phyloP scores from a whole-genome alignment of 2,329 filamentous ascomycete genomes.

The Trichoderma aggressivum region DNA sequence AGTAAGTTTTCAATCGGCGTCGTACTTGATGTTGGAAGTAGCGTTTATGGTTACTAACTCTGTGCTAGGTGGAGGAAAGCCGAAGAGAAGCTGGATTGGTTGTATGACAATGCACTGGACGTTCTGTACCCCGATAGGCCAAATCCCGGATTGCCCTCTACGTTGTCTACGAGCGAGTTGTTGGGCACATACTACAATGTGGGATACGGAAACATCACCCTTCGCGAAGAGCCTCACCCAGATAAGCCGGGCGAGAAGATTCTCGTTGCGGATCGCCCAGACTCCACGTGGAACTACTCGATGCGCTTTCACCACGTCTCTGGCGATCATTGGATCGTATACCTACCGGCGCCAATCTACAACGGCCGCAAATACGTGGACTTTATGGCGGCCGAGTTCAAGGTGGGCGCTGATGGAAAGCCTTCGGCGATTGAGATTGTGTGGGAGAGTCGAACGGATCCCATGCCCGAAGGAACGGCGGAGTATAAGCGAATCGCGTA shows the following conservation, averaged over 20 bases:
- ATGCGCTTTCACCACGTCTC: constrained; percentile 29
- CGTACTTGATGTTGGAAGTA: not conserved
- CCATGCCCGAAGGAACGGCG: constrained; percentile 19
- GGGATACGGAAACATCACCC: constrained; percentile 35
- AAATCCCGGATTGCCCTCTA: constrained; percentile 33
- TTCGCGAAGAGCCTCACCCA: constrained; percentile 22
- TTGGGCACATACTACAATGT: constrained; percentile 44
- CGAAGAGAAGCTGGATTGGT: not conserved
- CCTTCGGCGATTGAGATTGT: constrained; percentile 10
- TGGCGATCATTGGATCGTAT: constrained; percentile 29
- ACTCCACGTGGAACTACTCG: constrained; percentile 26
- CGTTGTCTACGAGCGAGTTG: constrained; percentile 33
- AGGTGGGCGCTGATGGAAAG: constrained; percentile 11
- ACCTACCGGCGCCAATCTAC: not conserved
- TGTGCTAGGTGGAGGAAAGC: constrained; percentile 1
- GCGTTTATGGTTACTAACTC: not conserved
- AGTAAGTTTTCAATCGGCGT: constrained; percentile 22
- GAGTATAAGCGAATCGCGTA: constrained; percentile 19
- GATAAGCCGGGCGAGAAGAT: constrained; percentile 20
- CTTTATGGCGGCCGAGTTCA: constrained; percentile 21
- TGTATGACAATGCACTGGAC: constrained; percentile 33
- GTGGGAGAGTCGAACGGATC: not conserved
- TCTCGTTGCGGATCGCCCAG: constrained; percentile 25
- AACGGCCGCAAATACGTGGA: not conserved
- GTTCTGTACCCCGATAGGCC: constrained; percentile 38